These are phyloP conservation scores for Rutstroemia sp. DNA, from an alignment of 2,329 filamentous ascomycete genomes.

Conservation along the genomic window DNA sequence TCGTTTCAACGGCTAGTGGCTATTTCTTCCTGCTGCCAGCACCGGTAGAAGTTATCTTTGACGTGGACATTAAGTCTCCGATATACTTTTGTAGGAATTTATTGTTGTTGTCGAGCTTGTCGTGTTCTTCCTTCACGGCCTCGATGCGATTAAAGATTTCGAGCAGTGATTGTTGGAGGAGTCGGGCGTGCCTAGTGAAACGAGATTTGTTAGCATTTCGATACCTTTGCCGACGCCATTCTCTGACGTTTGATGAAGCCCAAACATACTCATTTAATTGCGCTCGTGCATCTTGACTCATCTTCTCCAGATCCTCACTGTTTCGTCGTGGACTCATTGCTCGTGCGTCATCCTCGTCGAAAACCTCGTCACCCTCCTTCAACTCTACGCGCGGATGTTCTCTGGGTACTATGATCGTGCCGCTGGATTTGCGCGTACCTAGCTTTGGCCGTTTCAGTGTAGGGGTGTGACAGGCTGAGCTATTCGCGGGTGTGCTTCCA, in stretches of 20 bases:
- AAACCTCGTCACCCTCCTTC: constrained; percentile 54
- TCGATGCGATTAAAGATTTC: constrained; percentile 92
- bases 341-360: constrained; percentile 80
- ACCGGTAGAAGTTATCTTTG: constrained; percentile 55
- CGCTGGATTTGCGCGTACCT: constrained; percentile 69
- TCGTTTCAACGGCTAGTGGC: constrained; percentile 8
- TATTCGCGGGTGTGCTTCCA: constrained; percentile 8
- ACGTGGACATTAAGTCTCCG: constrained; percentile 87
- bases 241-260: not conserved
- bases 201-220: constrained; percentile 4
- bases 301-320: constrained; percentile 80
- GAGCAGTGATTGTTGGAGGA: constrained; percentile 80
- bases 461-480: constrained; percentile 5
- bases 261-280: constrained; percentile 47
- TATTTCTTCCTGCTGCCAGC: constrained; percentile 25
- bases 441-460: constrained; percentile 51
- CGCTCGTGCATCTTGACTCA: constrained; percentile 74
- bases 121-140: constrained; percentile 86
- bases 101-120: constrained; percentile 95
- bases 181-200: constrained; percentile 68
- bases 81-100: constrained; percentile 98
- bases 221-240: not conserved
- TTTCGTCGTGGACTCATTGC: constrained; percentile 92
- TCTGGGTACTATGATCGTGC: constrained; percentile 73
- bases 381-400: constrained; percentile 68